Evolutionary conservation across 2,329 filamentous ascomycete species (phyloP).

Genomic region (Verruconis gallopava): DNA sequence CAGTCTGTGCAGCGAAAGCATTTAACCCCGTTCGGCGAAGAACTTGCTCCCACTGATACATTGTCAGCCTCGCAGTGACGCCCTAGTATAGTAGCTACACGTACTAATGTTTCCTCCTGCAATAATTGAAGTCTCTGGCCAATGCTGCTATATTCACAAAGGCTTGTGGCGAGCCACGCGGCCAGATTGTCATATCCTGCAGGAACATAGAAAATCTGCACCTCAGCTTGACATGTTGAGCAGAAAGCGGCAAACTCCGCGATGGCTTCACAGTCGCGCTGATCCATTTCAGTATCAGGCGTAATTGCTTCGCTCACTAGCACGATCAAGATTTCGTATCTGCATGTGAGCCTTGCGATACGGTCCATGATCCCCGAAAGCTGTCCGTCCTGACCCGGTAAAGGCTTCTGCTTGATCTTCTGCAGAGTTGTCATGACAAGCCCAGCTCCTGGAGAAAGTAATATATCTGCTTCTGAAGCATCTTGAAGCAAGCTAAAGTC

Average conservation of each 20-base stretch:
- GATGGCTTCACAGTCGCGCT: constrained; percentile 32
- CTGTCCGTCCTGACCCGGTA: constrained; percentile 45
- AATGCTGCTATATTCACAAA: constrained; percentile 22
- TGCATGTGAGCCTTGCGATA: constrained; percentile 38
- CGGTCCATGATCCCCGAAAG: constrained; percentile 40
- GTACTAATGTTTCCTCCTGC: constrained; percentile 43
- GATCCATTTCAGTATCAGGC: constrained; percentile 15
- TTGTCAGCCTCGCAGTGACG: not conserved
- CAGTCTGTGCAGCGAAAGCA: constrained; percentile 54
- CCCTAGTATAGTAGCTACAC: constrained; percentile 2
- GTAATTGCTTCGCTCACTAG: constrained; percentile 41
- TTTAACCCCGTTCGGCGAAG: constrained; percentile 55
- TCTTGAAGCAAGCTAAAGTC: constrained; percentile 33
- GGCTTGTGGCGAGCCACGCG: constrained; percentile 20
- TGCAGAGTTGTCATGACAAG: constrained; percentile 60
- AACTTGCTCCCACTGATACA: constrained; percentile 48
- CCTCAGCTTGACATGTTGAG: constrained; percentile 24
- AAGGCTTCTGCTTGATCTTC: constrained; percentile 55
- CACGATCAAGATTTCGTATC: constrained; percentile 57
- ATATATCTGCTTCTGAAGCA: constrained; percentile 53
- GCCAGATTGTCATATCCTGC: constrained; percentile 30
- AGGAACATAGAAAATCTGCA: constrained; percentile 25
- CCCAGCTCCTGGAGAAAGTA: constrained; percentile 55
- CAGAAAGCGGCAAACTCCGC: constrained; percentile 40
- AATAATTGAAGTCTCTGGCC: constrained; percentile 24